phyloP scores from a whole-genome alignment of 257 asterid species.

The Agastache rugosa region DNA sequence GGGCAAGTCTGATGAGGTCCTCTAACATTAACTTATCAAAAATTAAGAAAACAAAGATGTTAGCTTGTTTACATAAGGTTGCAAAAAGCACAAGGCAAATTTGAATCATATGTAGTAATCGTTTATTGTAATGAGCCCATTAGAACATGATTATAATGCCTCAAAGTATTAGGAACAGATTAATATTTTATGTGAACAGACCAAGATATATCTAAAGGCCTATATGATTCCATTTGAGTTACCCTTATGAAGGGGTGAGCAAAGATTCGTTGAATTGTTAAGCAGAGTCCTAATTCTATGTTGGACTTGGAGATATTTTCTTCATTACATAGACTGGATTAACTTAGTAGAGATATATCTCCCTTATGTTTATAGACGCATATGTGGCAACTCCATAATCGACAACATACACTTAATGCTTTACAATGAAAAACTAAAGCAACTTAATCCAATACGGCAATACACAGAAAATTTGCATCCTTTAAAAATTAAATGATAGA shows the following conservation, averaged over 20 bases:
- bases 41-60: background rate
- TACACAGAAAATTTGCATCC: no score
- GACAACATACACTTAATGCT: no score
- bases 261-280: no score
- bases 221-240: background rate
- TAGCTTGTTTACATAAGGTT: background rate
- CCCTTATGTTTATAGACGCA: no score
- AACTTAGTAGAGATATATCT: no score
- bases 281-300: no score
- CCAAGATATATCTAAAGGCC: background rate
- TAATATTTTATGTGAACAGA: background rate
- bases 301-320: no score
- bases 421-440: no score
- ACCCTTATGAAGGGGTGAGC: background rate
- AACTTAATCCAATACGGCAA: no score
- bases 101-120: background rate
- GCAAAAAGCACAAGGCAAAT: background rate
- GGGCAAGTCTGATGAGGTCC: background rate
- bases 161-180: background rate
- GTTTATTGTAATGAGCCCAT: background rate
- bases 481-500: no score
- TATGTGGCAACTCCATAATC: no score
- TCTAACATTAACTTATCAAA: background rate
- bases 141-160: background rate
- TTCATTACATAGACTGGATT: no score